These are phyloP conservation scores for Balamuthia mandrillaris DNA, from an alignment of 208 protist genomes.

Conservation along the genomic window DNA sequence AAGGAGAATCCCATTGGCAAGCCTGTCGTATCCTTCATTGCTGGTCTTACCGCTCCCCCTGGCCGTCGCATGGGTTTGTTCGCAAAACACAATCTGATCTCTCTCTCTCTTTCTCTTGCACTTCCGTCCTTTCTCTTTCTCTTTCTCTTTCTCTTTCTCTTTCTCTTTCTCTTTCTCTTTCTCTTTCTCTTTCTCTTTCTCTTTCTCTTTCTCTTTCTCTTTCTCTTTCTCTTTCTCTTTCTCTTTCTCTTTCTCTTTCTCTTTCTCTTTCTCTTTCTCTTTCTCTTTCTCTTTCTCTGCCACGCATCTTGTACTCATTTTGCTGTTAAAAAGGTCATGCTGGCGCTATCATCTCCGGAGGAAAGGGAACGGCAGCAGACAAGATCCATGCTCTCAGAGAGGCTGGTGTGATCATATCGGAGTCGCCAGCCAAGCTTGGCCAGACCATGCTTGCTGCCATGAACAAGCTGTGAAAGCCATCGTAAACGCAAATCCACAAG, in stretches of 20 bases:
- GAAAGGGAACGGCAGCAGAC: slow-evolving; percentile 89
- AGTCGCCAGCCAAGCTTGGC: slow-evolving; percentile 92
- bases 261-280: not conserved
- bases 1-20: slow-evolving; percentile 85
- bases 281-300: not conserved
- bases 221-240: slow-evolving; percentile 8
- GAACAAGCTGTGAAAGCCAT: not conserved
- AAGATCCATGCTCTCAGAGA: slow-evolving; percentile 86
- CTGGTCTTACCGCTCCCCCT: slow-evolving; percentile 95
- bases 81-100: no score
- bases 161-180: not conserved
- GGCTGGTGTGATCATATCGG: slow-evolving; percentile 85
- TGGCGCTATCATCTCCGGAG: slow-evolving; percentile 93
- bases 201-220: not conserved
- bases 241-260: not conserved
- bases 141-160: slow-evolving; percentile 44
- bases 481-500: not conserved
- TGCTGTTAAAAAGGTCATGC: slow-evolving; percentile 92
- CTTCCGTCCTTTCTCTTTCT: not conserved
- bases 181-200: slow-evolving; percentile 44
- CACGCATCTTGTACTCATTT: not conserved
- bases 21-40: slow-evolving; percentile 96
- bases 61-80: slow-evolving; percentile 85
- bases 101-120: not conserved
- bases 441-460: slow-evolving; percentile 76